Evolutionary conservation across 108 stramenopile genomes (phyloP).

Genomic region (Nannochloropsis salina): DNA sequence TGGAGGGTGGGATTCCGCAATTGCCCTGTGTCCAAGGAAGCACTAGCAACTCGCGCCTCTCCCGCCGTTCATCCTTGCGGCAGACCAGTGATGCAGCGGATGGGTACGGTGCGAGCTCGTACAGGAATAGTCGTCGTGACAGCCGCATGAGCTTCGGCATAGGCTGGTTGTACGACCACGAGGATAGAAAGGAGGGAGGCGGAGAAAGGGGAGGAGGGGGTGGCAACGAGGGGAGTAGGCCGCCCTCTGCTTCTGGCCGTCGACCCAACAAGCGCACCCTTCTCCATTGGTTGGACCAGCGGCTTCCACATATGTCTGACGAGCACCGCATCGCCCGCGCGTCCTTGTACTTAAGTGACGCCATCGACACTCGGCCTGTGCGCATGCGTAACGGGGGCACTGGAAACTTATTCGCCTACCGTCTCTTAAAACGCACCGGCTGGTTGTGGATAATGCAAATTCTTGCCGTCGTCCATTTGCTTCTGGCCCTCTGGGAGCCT

Average conservation of each 20-base stretch:
- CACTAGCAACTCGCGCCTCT: not conserved
- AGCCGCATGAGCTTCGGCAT: not conserved
- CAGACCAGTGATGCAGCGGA: not conserved
- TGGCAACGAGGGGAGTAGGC: not conserved
- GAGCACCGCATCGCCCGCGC: not conserved
- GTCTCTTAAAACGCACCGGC: not conserved
- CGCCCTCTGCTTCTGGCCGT: not conserved
- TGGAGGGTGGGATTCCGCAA: not conserved
- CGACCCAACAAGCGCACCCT: not conserved
- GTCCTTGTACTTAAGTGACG: not conserved
- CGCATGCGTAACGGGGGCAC: not conserved
- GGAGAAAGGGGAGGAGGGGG: not conserved
- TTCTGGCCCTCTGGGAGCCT: not conserved
- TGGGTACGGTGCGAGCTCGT: not conserved
- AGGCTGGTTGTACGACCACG: not conserved
- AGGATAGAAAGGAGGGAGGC: not conserved
- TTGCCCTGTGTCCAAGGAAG: not conserved
- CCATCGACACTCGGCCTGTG: conserved; percentile 7
- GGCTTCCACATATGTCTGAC: not conserved
- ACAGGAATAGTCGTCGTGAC: not conserved
- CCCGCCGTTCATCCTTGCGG: not conserved
- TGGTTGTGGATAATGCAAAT: not conserved
- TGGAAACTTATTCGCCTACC: not conserved
- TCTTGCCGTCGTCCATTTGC: not conserved
- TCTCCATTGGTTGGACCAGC: not conserved